These are phyloP conservation scores for Leccinum pellstonianum DNA, from an alignment of 768 basidiomycete species.

Conservation along the genomic window DNA sequence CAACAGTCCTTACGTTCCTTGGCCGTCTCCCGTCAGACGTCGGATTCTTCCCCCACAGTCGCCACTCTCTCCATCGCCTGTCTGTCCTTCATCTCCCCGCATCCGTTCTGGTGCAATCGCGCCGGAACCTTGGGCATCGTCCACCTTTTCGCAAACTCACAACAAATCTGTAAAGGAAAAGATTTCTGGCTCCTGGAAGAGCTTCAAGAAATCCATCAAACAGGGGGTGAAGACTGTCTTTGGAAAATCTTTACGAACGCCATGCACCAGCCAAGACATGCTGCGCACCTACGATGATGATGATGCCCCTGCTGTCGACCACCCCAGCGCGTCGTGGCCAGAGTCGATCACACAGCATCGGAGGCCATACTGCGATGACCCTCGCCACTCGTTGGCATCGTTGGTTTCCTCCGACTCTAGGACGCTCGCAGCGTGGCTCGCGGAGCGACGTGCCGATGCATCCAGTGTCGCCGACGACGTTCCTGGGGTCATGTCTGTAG, in stretches of 20 bases:
- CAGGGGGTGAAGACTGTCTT: constrained; percentile 23
- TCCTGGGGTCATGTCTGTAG: constrained; percentile 39
- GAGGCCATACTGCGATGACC: constrained; percentile 4
- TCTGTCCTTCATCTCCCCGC: constrained; percentile 34
- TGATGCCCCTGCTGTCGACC: background rate
- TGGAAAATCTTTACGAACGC: constrained; percentile 11
- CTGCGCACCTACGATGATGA: constrained; percentile 9
- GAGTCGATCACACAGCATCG: too few relatives aligned
- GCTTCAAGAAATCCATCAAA: constrained; percentile 33
- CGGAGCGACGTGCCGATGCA: constrained; percentile 35
- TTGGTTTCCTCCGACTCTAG: constrained; percentile 36
- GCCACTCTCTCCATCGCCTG: constrained; percentile 34
- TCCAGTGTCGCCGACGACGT: constrained; percentile 27
- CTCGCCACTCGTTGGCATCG: constrained; percentile 27
- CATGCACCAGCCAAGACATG: constrained; percentile 11
- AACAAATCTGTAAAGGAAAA: constrained; percentile 21
- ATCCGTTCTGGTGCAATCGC: constrained; percentile 42
- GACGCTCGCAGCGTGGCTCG: constrained; percentile 38
- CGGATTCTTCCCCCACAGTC: constrained; percentile 40
- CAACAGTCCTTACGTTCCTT: constrained; percentile 57
- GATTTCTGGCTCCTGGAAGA: constrained; percentile 30
- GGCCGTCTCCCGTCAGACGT: constrained; percentile 43
- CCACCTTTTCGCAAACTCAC: constrained; percentile 18
- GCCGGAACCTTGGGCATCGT: constrained; percentile 39
- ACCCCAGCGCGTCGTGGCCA: background rate